A percentile compares a stretch with the other conserved stretches of the same genome.
These are phyloP conservation scores for Phaeophleospora eucalypticola DNA, from an alignment of 2,329 filamentous ascomycete species.

Conservation along the genomic window DNA sequence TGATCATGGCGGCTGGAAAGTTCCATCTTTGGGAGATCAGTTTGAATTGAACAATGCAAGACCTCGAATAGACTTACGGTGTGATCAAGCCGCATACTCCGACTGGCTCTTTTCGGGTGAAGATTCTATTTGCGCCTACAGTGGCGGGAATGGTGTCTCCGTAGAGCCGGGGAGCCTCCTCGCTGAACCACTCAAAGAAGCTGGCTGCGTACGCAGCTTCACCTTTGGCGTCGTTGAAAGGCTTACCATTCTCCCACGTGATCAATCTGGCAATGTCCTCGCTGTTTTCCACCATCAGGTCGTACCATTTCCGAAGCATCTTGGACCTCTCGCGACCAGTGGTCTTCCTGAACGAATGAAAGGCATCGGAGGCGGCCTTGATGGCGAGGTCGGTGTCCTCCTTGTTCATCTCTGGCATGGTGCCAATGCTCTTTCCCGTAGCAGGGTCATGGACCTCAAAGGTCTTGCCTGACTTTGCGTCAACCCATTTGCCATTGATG, in stretches of 20 bases:
- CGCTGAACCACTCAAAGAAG: conserved; percentile 78
- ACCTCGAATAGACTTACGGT: conserved; percentile 50
- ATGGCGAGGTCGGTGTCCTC: conserved; percentile 79
- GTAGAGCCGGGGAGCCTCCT: conserved; percentile 69
- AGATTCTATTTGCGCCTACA: conserved; percentile 67
- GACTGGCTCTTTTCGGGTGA: conserved; percentile 77
- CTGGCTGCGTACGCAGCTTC: conserved; percentile 69
- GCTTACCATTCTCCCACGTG: conserved; percentile 89
- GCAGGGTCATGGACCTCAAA: conserved; percentile 89
- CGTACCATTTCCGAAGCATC: conserved; percentile 75
- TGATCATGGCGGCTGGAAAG: conserved; percentile 55
- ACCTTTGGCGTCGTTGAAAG: conserved; percentile 67
- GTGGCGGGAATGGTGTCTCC: conserved; percentile 71
- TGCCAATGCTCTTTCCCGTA: conserved; percentile 74
- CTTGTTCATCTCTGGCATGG: conserved; percentile 75
- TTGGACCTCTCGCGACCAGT: conserved; percentile 71
- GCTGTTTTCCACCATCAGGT: conserved; percentile 70
- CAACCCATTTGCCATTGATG: conserved; percentile 89
- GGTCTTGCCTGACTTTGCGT: conserved; percentile 79
- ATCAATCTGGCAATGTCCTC: conserved; percentile 80
- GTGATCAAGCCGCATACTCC: conserved; percentile 80
- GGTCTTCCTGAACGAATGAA: conserved; percentile 64
- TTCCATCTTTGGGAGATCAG: conserved; percentile 66
- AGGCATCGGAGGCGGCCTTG: conserved; percentile 71
- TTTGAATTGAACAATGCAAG: no score